Evolutionary conservation across 2,329 filamentous ascomycete species (phyloP), one percentile per base, ranked within the genome.

Genomic region (Verticillium zaregamsianum): DNA sequence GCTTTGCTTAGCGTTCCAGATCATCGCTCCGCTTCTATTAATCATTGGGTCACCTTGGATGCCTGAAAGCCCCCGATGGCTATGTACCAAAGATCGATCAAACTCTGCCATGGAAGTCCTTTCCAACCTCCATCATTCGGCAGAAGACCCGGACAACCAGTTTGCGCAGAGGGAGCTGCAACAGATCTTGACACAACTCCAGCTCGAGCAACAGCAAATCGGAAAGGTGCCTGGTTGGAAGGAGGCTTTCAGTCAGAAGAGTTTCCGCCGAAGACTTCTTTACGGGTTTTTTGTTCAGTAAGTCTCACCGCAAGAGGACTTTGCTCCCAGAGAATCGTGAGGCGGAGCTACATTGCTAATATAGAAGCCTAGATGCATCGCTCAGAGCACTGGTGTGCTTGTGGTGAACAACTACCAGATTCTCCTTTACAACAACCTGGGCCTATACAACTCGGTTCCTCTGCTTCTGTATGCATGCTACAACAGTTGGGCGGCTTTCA

Each of bases 171-270:
- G 33, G 11, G 55, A 56, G 55, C 55, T 56, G 15, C 55, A 35
- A 32, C 28, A 56, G 17, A 56, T 56, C 55, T 12, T 56, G 23
- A 32, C 55, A 2, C 55, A 56, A n/a, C 55, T 62, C 65, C 2
- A 71, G 73, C 62, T 67, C 25, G 70, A 73, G 62, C 73, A 72
- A 49, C 61, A 66, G 31, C 68, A 68, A 8, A 37, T 32, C 5
- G 55, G 55, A 5, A 28, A 28, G n/a, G 55, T 35, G 3, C 33
- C 33, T 11, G 55, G 55, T 1, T 56, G 55, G 55, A 56, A 35
- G 55, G 20, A 20, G 15, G 55, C 55, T n/a, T 56, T 59, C 71
- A 74, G 59, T 65, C 72, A 20, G 62, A 62, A 12, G 65, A 72
- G 20, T 2, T 63, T 56, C 40, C 52, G 63, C 20, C 62, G 61